Evolutionary conservation across 75 land plant genomes (phyloP).

Genomic region (Selaginella moellendorffii): DNA sequence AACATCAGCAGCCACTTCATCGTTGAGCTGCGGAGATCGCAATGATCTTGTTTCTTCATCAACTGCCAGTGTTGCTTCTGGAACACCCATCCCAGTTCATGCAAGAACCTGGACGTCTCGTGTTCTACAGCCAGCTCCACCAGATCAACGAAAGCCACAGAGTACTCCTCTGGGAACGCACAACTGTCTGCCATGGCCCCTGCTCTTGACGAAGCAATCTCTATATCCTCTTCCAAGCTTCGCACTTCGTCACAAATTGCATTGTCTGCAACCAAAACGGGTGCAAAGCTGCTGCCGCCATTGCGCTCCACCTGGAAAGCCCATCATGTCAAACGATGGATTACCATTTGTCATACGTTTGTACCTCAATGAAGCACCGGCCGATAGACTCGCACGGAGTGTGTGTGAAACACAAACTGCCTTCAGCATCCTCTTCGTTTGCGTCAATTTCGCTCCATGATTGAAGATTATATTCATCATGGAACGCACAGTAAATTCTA

Average conservation of each 20-base stretch:
- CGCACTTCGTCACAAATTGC: constrained; percentile 56
- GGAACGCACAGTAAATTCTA: constrained; percentile 63
- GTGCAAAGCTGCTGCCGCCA: constrained; percentile 60
- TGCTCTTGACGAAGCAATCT: constrained; percentile 10
- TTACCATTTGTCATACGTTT: no score
- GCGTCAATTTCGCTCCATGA: constrained; percentile 3
- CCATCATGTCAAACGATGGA: no score
- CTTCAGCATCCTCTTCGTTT: background rate
- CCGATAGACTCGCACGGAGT: constrained; percentile 34
- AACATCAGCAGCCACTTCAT: constrained; percentile 48
- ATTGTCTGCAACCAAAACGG: constrained; percentile 68
- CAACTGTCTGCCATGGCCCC: constrained; percentile 2
- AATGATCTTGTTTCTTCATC: background rate
- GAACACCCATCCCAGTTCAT: constrained; percentile 91
- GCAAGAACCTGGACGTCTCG: constrained; percentile 46
- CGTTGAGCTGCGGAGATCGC: background rate
- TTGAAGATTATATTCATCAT: constrained; percentile 38
- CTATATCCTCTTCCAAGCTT: constrained; percentile 50
- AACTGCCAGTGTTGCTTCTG: constrained; percentile 27
- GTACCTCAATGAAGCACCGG: constrained; percentile 74
- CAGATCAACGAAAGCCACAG: background rate
- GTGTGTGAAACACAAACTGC: constrained; percentile 16
- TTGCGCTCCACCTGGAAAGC: constrained; percentile 55
- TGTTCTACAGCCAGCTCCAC: constrained; percentile 27
- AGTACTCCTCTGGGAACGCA: constrained; percentile 1